A percentile compares a stretch with the other conserved stretches of the same genome.
phyloP scores from a whole-genome alignment of 768 basidiomycete species.

The Suillus plorans region DNA sequence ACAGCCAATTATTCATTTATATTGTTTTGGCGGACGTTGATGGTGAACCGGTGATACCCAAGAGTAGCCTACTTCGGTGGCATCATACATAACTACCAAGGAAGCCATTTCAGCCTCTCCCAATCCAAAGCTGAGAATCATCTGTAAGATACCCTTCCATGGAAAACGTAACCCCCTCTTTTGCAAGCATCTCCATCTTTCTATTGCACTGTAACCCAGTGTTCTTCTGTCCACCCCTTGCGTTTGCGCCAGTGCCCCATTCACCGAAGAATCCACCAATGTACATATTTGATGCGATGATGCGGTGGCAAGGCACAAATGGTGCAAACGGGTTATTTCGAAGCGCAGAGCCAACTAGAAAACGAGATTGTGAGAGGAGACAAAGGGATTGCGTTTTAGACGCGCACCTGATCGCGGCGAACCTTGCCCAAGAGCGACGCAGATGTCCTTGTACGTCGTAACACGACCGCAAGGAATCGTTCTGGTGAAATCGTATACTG shows the following conservation, averaged over 20 bases:
- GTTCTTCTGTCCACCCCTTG: constrained; percentile 7
- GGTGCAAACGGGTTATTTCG: constrained; percentile 68
- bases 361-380: not conserved
- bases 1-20: not conserved
- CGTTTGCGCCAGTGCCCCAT: constrained; percentile 47
- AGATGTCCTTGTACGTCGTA: constrained; percentile 57
- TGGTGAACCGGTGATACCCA: not conserved
- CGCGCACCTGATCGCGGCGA: constrained; percentile 65
- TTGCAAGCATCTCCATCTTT: constrained; percentile 49
- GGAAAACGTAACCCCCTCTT: constrained; percentile 55
- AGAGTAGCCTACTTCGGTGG: not conserved
- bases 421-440: constrained; percentile 46
- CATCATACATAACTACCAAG: not conserved
- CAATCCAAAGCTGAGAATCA: constrained; percentile 16
- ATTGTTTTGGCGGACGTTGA: not conserved
- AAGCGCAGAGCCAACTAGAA: constrained; percentile 62
- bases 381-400: not conserved
- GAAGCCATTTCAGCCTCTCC: not conserved
- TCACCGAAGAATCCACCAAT: constrained; percentile 67
- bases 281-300: constrained; percentile 59
- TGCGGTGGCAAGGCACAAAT: constrained; percentile 66
- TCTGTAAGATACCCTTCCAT: constrained; percentile 41
- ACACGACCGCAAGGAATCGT: constrained; percentile 53
- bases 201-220: constrained; percentile 41
- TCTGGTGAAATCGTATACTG: constrained; percentile 53